Evolutionary conservation across 345 rosid genomes (phyloP), one percentile per base, ranked within the genome.

Genomic region (Turritis glabra): DNA sequence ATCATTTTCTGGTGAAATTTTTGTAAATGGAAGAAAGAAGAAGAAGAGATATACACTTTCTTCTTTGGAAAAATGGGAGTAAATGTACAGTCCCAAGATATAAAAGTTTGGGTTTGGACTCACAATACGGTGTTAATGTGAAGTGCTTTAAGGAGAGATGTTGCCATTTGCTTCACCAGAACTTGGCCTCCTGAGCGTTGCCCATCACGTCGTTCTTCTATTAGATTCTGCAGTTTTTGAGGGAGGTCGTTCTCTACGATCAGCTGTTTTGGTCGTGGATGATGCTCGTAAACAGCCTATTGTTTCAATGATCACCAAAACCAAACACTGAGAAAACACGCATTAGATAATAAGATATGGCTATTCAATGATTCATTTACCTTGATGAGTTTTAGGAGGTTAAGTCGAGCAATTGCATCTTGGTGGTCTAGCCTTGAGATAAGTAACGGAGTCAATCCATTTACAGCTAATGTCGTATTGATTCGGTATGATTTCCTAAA

Each of bases 271-370:
- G 99, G 99, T 40, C 89, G 86, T 5, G 99, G 99, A 74, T 95
- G 99, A 77, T 92, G 99, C 92, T 95, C 99, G 48, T 95, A 95
- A 14, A 95, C 99, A 57, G 98, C 91, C 99, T 95, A 81, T 51
- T 27, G 47, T 59, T 59, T 37, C 29, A 59, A 3, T 48, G 3
- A 41, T 9, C 3, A 9, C 3, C 48, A 32, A 29, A 9, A 58
- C 69, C 21, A 51, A 26, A 67, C 41, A 51, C 41, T 50, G 35
- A 41, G 3, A 15, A 15, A 7, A 41, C 11, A 23, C 35, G 40
- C 8, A 0, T 1, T 9, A 9, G 9, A 8, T 41, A 23, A 40
- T n/a, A n/a, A n/a, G n/a, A n/a, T 26, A 41, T 62, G 23, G 51
- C 67, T 41, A n/a, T 41, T 5, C 6, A 62, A 9, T 62, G 37